phyloP scores from a whole-genome alignment of 1,139 yeast genomes.

The Geotrichum fermentans region DNA sequence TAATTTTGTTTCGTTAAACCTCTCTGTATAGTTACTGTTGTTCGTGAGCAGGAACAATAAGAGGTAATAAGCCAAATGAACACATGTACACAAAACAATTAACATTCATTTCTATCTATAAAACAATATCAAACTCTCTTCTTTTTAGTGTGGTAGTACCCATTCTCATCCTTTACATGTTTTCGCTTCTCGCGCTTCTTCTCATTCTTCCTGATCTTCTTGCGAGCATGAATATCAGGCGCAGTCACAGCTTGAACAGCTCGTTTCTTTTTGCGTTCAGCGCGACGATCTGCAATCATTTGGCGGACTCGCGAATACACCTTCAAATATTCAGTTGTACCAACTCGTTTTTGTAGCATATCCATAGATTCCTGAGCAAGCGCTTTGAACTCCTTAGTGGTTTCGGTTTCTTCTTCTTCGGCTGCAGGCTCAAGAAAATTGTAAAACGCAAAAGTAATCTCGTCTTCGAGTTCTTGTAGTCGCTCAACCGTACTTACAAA shows the following conservation, averaged over 20 bases:
- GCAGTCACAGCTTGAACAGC: slow-evolving; percentile 72
- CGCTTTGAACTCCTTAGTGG: slow-evolving; percentile 49
- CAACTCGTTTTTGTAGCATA: slow-evolving; percentile 63
- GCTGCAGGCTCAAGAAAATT: slow-evolving; percentile 44
- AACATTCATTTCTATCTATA: too few species aligned
- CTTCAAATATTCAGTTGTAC: slow-evolving; percentile 65
- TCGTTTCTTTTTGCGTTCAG: slow-evolving; percentile 69
- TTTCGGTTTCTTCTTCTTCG: slow-evolving; percentile 39
- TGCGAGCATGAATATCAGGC: slow-evolving; percentile 75
- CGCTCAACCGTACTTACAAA: slow-evolving; percentile 19
- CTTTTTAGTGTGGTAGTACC: slow-evolving; percentile 63
- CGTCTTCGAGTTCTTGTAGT: slow-evolving; percentile 25
- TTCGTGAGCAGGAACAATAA: too few species aligned
- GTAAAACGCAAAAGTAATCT: slow-evolving; percentile 55
- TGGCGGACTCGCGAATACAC: slow-evolving; percentile 61
- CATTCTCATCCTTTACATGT: slow-evolving; percentile 68
- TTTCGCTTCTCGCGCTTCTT: slow-evolving; percentile 71
- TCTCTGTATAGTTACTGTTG: too few species aligned
- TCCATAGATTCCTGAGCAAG: slow-evolving; percentile 66
- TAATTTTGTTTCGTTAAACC: too few species aligned
- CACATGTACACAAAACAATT: too few species aligned
- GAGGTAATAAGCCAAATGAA: too few species aligned
- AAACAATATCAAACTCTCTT: slow-evolving; percentile 41
- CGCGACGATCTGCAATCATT: slow-evolving; percentile 56
- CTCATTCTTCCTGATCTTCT: slow-evolving; percentile 71